Evolutionary conservation across 108 stramenopile species (phyloP).

Genomic region (Nannochloropsis oceanica): DNA sequence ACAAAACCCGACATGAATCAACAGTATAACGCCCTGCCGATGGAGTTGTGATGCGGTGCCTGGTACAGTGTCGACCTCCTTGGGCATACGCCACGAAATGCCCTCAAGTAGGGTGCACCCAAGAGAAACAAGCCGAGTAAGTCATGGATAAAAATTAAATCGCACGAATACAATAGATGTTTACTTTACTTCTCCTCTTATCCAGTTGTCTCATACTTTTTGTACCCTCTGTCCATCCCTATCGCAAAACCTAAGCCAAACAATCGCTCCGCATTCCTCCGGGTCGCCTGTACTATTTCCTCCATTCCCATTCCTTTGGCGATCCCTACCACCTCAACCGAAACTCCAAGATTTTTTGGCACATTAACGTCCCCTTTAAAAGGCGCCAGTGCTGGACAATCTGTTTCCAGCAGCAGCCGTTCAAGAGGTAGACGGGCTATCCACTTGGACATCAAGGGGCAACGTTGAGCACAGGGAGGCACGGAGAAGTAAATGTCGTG

Average conservation of each 20-base stretch:
- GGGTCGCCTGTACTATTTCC: background rate
- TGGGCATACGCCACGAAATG: no score
- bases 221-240: no score
- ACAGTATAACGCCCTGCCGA: no score
- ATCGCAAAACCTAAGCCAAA: background rate
- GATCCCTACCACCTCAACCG: background rate
- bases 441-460: background rate
- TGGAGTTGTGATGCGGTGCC: no score
- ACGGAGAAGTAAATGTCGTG: slow-evolving; percentile 7
- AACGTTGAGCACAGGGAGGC: slow-evolving; percentile 5
- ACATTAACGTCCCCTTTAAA: background rate
- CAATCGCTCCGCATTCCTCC: background rate
- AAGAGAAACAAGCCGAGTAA: no score
- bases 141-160: no score
- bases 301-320: background rate
- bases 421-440: slow-evolving; percentile 4
- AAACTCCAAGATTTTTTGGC: background rate
- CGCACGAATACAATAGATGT: no score
- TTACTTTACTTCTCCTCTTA: no score
- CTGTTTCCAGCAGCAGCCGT: slow-evolving; percentile 13
- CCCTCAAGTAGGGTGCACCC: no score
- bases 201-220: no score
- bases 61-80: no score
- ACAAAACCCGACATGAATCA: no score
- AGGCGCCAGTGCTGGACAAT: slow-evolving; percentile 13